Evolutionary conservation across 495 filamentous ascomycete species (phyloP).

Genomic region (Penicillium ochrochloron): DNA sequence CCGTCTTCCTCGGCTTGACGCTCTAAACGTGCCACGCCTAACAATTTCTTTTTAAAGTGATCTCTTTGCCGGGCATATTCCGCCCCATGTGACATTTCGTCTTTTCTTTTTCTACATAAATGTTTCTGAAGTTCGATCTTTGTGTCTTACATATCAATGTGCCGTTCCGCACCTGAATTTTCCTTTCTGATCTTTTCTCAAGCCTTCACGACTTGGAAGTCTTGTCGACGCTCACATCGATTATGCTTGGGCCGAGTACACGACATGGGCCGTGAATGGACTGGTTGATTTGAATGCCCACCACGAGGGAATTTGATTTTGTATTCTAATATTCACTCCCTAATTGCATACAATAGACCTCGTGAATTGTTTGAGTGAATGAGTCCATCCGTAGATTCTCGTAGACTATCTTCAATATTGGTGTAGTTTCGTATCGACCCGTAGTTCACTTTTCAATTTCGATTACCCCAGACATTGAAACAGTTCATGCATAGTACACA

Average conservation of each 20-base stretch:
- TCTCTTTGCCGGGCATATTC: neutral
- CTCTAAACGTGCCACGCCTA: constrained; percentile 19
- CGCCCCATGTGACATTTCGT: constrained; percentile 3
- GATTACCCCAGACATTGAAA: neutral
- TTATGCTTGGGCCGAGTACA: constrained; percentile 5
- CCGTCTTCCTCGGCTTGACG: constrained; percentile 26
- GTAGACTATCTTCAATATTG: neutral
- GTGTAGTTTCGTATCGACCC: neutral
- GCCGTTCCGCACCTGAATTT: neutral
- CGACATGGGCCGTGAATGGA: constrained; percentile 12
- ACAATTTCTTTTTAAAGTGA: neutral
- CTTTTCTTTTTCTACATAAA: constrained; percentile 6
- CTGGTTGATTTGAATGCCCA: constrained; percentile 13
- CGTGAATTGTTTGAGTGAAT: neutral
- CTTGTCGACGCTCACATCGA: constrained; percentile 1
- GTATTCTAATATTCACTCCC: constrained; percentile 24
- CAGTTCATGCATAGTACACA: constrained; percentile 19
- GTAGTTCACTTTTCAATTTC: neutral
- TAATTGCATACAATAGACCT: constrained; percentile 21
- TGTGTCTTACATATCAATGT: constrained; percentile 7
- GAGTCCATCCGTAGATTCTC: neutral
- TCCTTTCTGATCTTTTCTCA: constrained; percentile 11
- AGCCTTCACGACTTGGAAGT: constrained; percentile 1
- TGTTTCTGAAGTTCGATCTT: neutral
- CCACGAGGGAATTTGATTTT: constrained; percentile 19